Evolutionary conservation across 1,284 basidiomycete genomes (phyloP).

Genomic region (Marasmius fiardii): DNA sequence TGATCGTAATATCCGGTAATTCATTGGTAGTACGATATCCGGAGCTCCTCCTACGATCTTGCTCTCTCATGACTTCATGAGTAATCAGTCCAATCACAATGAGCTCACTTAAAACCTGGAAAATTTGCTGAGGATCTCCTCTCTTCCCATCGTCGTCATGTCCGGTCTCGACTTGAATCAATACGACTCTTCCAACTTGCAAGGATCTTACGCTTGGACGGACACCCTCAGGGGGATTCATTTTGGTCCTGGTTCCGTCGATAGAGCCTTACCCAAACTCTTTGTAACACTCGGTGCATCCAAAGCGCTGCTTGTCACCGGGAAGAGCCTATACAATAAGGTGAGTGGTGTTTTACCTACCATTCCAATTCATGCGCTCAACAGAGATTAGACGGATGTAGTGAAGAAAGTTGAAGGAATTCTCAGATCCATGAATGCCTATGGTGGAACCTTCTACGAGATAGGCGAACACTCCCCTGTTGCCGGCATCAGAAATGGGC

Average conservation of each 20-base stretch:
- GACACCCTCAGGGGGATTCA: slow-evolving; percentile 62
- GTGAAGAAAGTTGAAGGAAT: slow-evolving; percentile 56
- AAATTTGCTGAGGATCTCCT: not conserved
- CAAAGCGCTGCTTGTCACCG: slow-evolving; percentile 70
- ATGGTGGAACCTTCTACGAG: slow-evolving; percentile 66
- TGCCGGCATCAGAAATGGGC: slow-evolving; percentile 58
- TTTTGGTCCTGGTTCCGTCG: slow-evolving; percentile 65
- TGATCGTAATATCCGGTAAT: too few relatives aligned
- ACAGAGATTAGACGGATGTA: slow-evolving; percentile 52
- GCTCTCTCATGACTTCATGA: not conserved
- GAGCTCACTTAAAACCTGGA: not conserved
- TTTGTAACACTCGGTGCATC: slow-evolving; percentile 49
- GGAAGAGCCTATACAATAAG: slow-evolving; percentile 64
- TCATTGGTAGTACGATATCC: too few relatives aligned
- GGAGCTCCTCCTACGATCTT: too few relatives aligned
- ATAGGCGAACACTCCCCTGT: slow-evolving; percentile 79
- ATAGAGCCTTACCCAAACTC: slow-evolving; percentile 60
- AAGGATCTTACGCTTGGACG: slow-evolving; percentile 61
- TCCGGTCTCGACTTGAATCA: slow-evolving; percentile 18
- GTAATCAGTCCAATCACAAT: not conserved
- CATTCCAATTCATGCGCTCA: not conserved
- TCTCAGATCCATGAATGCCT: slow-evolving; percentile 51
- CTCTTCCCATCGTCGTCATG: slow-evolving; percentile 20
- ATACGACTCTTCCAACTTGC: slow-evolving; percentile 21
- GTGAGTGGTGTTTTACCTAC: slow-evolving; percentile 29